These are phyloP conservation scores for Aaosphaeria pasadenensis DNA, from an alignment of 2,329 filamentous ascomycete genomes.

Conservation along the genomic window DNA sequence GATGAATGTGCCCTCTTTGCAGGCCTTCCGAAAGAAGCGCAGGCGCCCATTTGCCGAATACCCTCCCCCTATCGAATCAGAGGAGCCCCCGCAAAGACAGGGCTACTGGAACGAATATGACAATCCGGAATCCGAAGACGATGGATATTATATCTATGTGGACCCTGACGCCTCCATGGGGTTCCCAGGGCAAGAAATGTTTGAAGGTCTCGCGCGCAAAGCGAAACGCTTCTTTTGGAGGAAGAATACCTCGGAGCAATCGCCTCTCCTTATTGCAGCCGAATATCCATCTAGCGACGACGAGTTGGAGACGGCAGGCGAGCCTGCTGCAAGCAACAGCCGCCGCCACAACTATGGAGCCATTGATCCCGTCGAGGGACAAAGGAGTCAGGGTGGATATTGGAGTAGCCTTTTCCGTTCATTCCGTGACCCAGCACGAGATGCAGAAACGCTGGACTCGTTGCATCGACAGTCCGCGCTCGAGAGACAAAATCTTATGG, in stretches of 20 bases:
- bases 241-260: conserved; percentile 16
- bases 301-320: conserved; percentile 42
- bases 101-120: conserved; percentile 87
- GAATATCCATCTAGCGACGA: conserved; percentile 50
- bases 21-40: conserved; percentile 44
- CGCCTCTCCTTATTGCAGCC: conserved; percentile 24
- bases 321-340: conserved; percentile 38
- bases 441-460: conserved; percentile 41
- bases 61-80: conserved; percentile 15
- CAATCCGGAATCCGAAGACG: conserved; percentile 62
- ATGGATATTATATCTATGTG: conserved; percentile 70
- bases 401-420: conserved; percentile 30
- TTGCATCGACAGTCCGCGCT: conserved; percentile 8
- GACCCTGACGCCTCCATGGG: conserved; percentile 61
- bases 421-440: conserved; percentile 20
- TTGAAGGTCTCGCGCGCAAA: conserved; percentile 43
- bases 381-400: conserved; percentile 17
- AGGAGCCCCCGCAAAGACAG: conserved; percentile 21
- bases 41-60: conserved; percentile 29
- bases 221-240: conserved; percentile 23
- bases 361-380: conserved; percentile 5
- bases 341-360: conserved; percentile 47
- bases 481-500: conserved; percentile 48
- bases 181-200: conserved; percentile 63
- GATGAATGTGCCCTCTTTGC: conserved; percentile 38